A percentile compares a stretch with the other conserved stretches of the same genome.
Evolutionary conservation across 2,329 filamentous ascomycete species (phyloP).

Genomic region (Didymella arachidicola): DNA sequence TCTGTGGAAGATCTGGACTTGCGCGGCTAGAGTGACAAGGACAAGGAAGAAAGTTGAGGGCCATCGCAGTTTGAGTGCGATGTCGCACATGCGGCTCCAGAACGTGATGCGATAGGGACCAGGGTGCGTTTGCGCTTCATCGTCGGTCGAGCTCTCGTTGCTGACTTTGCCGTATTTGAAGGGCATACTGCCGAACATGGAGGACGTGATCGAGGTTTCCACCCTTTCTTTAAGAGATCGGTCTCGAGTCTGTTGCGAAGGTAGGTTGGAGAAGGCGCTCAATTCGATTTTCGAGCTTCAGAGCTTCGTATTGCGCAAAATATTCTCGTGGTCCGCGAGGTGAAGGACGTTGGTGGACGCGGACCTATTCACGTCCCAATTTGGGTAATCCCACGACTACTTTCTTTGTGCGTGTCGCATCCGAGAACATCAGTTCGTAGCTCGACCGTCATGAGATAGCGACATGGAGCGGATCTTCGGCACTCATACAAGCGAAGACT

Average conservation of each 20-base stretch:
- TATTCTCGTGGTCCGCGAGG: neutral
- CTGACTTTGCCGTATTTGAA: slow-evolving; percentile 26
- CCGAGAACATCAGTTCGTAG: neutral
- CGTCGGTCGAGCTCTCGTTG: slow-evolving; percentile 16
- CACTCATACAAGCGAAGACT: neutral
- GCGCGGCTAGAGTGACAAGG: slow-evolving; percentile 19
- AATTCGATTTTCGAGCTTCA: too few species aligned
- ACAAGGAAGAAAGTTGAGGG: slow-evolving; percentile 20
- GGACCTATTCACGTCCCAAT: slow-evolving; percentile 20
- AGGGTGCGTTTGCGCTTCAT: slow-evolving; percentile 1
- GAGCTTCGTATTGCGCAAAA: neutral
- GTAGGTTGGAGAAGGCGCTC: too few species aligned
- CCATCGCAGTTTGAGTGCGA: slow-evolving; percentile 21
- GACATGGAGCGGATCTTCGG: neutral
- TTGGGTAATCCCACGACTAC: slow-evolving; percentile 15
- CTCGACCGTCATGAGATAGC: neutral
- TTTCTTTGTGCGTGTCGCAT: slow-evolving; percentile 9
- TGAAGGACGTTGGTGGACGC: neutral
- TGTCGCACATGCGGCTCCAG: slow-evolving; percentile 5
- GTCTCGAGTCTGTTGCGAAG: too few species aligned
- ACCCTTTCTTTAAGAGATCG: too few species aligned
- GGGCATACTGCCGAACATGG: slow-evolving; percentile 3
- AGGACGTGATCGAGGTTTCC: too few species aligned
- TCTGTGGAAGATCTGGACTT: slow-evolving; percentile 25
- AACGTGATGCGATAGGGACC: neutral